Percentiles rank a stretch among this genome's conserved stretches.
Evolutionary conservation across 2,329 filamentous ascomycete genomes (phyloP).

Genomic region (Pseudogymnoascus sp.): DNA sequence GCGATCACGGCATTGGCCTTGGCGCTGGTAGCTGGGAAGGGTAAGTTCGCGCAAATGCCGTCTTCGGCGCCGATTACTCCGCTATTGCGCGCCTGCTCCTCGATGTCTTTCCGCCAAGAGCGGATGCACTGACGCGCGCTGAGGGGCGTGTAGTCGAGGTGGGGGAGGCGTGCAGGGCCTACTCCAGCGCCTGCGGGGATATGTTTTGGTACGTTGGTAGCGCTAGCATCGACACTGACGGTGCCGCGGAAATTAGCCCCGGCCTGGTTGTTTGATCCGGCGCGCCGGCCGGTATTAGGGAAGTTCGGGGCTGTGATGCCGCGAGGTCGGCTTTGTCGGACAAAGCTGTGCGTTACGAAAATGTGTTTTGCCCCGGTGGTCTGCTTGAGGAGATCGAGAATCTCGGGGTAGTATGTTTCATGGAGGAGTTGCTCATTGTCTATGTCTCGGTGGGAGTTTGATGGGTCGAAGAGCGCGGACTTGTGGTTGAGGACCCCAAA

Average conservation of each 20-base stretch:
- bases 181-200: not conserved
- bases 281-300: not conserved
- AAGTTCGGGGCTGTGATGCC: not conserved
- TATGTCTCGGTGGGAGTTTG: not conserved
- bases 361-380: not conserved
- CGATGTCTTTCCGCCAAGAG: not conserved
- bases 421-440: not conserved
- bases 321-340: not conserved
- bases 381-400: not conserved
- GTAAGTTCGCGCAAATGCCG: not conserved
- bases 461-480: not conserved
- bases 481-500: not conserved
- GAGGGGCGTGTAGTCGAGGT: not conserved
- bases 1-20: not conserved
- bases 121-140: conserved; percentile 2
- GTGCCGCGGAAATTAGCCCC: not conserved
- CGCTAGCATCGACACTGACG: not conserved
- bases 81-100: not conserved
- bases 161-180: not conserved
- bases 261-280: not conserved
- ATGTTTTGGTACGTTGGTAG: not conserved
- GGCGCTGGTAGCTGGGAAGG: not conserved
- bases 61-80: not conserved
- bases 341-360: not conserved
- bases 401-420: conserved; percentile 1